Base-by-base conservation (phyloP, 2,329 filamentous ascomycete species). In the Polytolypa hystricis region DNA sequence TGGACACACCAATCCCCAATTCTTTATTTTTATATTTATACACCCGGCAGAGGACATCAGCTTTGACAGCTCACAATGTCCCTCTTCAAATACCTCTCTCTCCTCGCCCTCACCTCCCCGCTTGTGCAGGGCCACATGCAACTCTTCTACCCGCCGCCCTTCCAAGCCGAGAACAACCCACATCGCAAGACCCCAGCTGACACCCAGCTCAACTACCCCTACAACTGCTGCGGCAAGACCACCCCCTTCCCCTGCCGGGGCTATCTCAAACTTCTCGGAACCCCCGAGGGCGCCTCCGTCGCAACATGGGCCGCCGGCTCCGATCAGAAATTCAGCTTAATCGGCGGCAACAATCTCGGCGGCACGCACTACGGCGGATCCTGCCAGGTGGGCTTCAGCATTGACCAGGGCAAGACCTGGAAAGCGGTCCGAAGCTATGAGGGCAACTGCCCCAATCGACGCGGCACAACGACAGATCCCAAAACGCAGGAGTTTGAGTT, bases 361-460 rank as follows among this genome's bases (percentile, higher is more conserved):
- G 52, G 60, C 10, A 68, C 62, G 27, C 65, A 69, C 44, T 65
- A 56, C 36, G 66, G 66, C 35, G 66, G 66, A 21, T 61, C 56
- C 7, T 68, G 65, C 47, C 65, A 68, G 44, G 58, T 65, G 6
- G 66, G 65, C 5, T 62, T 66, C 47, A 62, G 57, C 11, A 48
- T 51, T 14, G 64, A 69, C 41, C 49, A 52, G 23, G 65, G 64
- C 37, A 48, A 57, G 36, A 65, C 57, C 1, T 68, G 66, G 54
- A 59, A 59, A 35, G 59, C 66, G 4, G 62, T 58, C 4, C 61
- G 57, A 8, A 62, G 57, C 7, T 69, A 63, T 46, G 60, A 68
- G 39, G 66, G 66, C 16, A 60, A 66, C 46, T 69, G 65, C 45
- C 66, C 66, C 4, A 60, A 62, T 39, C 58, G 62, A 26, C 40